Base-by-base conservation (phyloP, 768 basidiomycete genomes). In the Cystofilobasidium bisporidii region DNA sequence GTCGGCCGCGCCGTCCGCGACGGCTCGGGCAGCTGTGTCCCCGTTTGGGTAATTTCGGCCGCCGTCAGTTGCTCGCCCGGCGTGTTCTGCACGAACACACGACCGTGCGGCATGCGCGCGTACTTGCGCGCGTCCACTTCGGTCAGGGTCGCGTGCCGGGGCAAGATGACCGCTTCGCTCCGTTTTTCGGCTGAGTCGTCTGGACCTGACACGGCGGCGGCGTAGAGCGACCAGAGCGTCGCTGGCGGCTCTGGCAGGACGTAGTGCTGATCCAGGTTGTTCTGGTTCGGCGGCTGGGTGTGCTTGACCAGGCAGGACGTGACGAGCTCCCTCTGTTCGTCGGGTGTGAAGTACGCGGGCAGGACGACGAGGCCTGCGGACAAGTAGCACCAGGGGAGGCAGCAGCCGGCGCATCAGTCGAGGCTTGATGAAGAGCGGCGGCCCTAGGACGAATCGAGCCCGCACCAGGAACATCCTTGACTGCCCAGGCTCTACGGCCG, bases 251-350 rank as follows among this genome's bases (percentile, higher is more conserved):
- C 2, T 3, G 53, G 53, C 10, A 96, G 79, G 50, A 79, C 56
- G 73, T 94, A 96, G 76, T 97, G 94, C 0, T 85, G 83, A 65
- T 93, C 88, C 26, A 97, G 85, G 72, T 91, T 94, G 0, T 90
- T 93, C 64, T 88, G 86, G 74, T 96, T 96, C 0, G 91, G 89
- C 43, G 81, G 77, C 3, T 81, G 81, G 1, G 92, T 87, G 72
- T 93, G 90, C 24, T 86, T 82, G 14, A 80, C 74, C 10, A 99
- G 83, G 28, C 88, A 83, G 83, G 89, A 88, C 64, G 77, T 78
- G 30, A 89, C 81, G 6, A 97, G 82, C 1, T 81, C 75, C 28
- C 84, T 82, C 74, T 98, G 94, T 43, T 84, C 80, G 22, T 78
- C 73, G 0, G 78, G 78, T 1, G 85, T 79, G 22, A 96, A 73